phyloP scores from a whole-genome alignment of 768 basidiomycete species.

The Russula sp. region DNA sequence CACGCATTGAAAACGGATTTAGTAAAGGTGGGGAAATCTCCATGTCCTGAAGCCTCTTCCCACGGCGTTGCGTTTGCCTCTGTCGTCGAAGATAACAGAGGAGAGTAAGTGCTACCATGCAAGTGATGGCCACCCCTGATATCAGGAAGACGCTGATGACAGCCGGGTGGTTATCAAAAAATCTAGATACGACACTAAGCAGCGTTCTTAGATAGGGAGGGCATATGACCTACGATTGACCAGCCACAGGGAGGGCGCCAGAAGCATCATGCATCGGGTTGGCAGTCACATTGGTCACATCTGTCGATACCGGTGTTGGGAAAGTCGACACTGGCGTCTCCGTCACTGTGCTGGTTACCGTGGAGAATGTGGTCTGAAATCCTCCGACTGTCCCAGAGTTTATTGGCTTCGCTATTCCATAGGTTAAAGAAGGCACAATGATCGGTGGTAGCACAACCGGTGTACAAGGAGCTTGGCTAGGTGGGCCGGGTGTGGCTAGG shows the following conservation, averaged over 20 bases:
- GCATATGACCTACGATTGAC: constrained; percentile 13
- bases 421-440: not conserved
- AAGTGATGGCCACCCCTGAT: constrained; percentile 49
- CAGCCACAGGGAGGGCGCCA: not conserved
- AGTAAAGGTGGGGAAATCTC: constrained; percentile 22
- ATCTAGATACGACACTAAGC: constrained; percentile 30
- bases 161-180: constrained; percentile 60
- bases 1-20: constrained; percentile 30
- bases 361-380: constrained; percentile 22
- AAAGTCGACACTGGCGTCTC: too few relatives aligned
- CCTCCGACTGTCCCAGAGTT: not conserved
- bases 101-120: constrained; percentile 38
- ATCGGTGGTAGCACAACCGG: not conserved
- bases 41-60: constrained; percentile 17
- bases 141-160: constrained; percentile 70
- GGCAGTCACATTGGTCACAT: constrained; percentile 44
- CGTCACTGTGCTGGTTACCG: constrained; percentile 31
- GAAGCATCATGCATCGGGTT: constrained; percentile 33
- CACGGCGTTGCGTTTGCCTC: constrained; percentile 22
- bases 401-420: not conserved
- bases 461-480: not conserved
- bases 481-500: not conserved
- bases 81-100: constrained; percentile 38
- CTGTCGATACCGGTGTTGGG: too few relatives aligned
- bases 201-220: not conserved